Conservation (phyloP, 2,329 filamentous ascomycete genomes). For the Didymella pomorum region DNA sequence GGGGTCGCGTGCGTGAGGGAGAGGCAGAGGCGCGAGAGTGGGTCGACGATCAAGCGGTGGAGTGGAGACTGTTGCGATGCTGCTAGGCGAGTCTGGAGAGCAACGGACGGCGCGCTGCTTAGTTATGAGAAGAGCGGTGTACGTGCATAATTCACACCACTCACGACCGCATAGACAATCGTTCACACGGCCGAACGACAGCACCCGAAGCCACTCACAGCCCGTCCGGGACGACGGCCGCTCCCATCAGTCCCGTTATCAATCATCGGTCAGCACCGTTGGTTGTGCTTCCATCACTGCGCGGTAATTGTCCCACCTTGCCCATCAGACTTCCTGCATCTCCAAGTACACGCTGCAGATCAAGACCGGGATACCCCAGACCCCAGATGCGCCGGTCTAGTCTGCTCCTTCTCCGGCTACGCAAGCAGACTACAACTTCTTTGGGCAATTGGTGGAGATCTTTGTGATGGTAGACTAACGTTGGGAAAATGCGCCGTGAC, state of each 20-base stretch:
- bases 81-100: constrained; percentile 1
- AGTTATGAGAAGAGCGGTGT: constrained; percentile 7
- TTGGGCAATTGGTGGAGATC: not conserved
- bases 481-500: not conserved
- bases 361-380: constrained; percentile 10
- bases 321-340: constrained; percentile 5
- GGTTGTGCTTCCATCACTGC: not conserved
- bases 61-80: constrained; percentile 6
- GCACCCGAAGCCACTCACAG: constrained; percentile 6
- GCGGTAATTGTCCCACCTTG: constrained; percentile 1
- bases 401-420: constrained; percentile 1
- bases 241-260: constrained; percentile 5
- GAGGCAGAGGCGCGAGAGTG: constrained; percentile 7
- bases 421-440: not conserved
- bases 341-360: constrained; percentile 1
- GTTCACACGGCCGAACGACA: constrained; percentile 4
- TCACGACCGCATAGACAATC: not conserved
- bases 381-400: not conserved
- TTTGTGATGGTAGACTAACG: not conserved
- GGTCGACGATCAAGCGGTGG: constrained; percentile 8
- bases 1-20: constrained; percentile 7
- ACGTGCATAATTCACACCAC: not conserved
- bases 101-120: not conserved
- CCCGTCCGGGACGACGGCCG: constrained; percentile 1
- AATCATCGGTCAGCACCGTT: not conserved